Percentiles rank a stretch among this genome's conserved stretches.
Evolutionary conservation across 2,329 filamentous ascomycete species (phyloP).

Genomic region (Penicillium vulpinum): DNA sequence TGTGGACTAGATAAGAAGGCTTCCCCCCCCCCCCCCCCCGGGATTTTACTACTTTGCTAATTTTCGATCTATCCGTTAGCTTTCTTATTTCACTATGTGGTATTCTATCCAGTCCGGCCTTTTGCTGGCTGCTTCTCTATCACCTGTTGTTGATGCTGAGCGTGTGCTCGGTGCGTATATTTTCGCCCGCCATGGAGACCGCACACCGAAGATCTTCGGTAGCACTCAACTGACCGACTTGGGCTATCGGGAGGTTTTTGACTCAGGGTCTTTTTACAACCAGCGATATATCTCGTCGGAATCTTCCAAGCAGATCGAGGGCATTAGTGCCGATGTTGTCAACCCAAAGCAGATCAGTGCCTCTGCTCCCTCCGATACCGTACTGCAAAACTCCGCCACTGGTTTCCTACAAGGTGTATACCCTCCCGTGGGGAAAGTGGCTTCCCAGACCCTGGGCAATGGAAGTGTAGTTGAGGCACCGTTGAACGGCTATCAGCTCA

Average conservation of each 20-base stretch:
- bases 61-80: not conserved
- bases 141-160: conserved; percentile 51
- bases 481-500: conserved; percentile 78
- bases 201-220: conserved; percentile 72
- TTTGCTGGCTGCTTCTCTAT: conserved; percentile 26
- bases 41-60: not conserved
- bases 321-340: conserved; percentile 66
- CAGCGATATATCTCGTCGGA: conserved; percentile 68
- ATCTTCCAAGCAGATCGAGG: conserved; percentile 61
- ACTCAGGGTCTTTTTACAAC: conserved; percentile 73
- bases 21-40: not conserved
- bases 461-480: conserved; percentile 66
- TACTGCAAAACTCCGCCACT: conserved; percentile 76
- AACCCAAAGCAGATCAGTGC: conserved; percentile 70
- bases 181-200: conserved; percentile 87
- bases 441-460: conserved; percentile 67
- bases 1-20: conserved; percentile 10
- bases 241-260: conserved; percentile 73
- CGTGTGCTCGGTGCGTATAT: conserved; percentile 79
- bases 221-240: conserved; percentile 75
- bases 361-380: conserved; percentile 70
- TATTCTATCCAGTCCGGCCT: conserved; percentile 26
- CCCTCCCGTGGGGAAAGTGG: conserved; percentile 65
- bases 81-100: conserved; percentile 25
- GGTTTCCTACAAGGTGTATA: conserved; percentile 86